Conservation (phyloP, 2,329 filamentous ascomycete genomes). For the Colletotrichum orbiculare region DNA sequence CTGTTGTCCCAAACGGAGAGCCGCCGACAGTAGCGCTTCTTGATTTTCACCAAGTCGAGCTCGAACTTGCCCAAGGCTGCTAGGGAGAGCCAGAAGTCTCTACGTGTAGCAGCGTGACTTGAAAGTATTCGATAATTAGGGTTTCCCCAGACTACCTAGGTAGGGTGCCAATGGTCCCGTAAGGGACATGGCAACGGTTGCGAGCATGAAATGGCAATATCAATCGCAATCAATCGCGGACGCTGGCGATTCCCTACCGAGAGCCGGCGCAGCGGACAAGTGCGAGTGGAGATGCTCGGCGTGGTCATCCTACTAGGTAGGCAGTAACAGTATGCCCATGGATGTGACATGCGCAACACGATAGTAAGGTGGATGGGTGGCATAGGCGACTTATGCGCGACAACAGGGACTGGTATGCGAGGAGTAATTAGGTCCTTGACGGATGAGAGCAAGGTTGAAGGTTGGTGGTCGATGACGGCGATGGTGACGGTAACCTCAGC, state of each 20-base stretch:
- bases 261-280: slow-evolving; percentile 3
- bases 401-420: slow-evolving; percentile 9
- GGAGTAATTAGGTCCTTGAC: slow-evolving; percentile 1
- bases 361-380: slow-evolving; percentile 5
- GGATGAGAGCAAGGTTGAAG: slow-evolving; percentile 16
- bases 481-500: slow-evolving; percentile 24
- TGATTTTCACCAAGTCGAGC: slow-evolving; percentile 19
- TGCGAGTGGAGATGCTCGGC: slow-evolving; percentile 7
- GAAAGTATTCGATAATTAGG: too few relatives aligned
- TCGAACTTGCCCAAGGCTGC: not conserved
- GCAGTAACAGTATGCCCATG: too few relatives aligned
- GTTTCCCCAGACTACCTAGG: too few relatives aligned
- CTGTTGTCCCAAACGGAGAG: slow-evolving; percentile 8
- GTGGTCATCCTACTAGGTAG: too few relatives aligned
- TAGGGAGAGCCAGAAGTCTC: not conserved
- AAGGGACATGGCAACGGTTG: slow-evolving; percentile 14
- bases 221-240: slow-evolving; percentile 30
- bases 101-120: too few relatives aligned
- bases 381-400: slow-evolving; percentile 15
- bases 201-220: slow-evolving; percentile 34
- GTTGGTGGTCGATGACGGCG: slow-evolving; percentile 17
- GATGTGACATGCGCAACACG: too few relatives aligned
- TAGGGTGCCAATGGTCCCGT: too few relatives aligned
- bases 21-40: not conserved
- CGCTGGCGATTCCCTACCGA: slow-evolving; percentile 13